These are phyloP conservation scores for Dillenia turbinata DNA, from an alignment of 164 flowering plant genomes.

Conservation along the genomic window DNA sequence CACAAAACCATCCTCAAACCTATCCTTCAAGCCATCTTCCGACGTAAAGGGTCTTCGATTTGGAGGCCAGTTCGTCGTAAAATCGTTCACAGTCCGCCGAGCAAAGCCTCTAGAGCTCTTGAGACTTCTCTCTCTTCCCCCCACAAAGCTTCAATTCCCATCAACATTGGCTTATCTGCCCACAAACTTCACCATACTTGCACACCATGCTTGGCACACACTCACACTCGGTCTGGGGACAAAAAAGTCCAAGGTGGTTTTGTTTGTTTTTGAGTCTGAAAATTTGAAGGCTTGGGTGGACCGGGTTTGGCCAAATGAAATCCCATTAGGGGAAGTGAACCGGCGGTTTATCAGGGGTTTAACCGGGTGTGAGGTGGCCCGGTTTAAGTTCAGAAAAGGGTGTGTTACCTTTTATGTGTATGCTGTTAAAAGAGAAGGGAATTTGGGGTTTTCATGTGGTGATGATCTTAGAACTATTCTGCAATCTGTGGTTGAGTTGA, in stretches of 20 bases:
- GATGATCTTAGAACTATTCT: constrained; percentile 66
- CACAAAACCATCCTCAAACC: constrained; percentile 39
- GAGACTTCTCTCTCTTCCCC: constrained; percentile 54
- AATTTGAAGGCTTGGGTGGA: constrained; percentile 46
- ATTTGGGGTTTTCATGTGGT: constrained; percentile 48
- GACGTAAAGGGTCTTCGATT: constrained; percentile 81
- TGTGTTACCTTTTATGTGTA: constrained; percentile 86
- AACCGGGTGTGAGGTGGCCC: constrained; percentile 68
- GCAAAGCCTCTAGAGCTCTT: constrained; percentile 62
- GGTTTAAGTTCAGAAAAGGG: constrained; percentile 93
- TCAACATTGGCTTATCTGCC: constrained; percentile 76
- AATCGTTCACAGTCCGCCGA: constrained; percentile 81
- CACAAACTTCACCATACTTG: constrained; percentile 91
- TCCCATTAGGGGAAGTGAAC: constrained; percentile 88
- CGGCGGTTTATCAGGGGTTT: constrained; percentile 57
- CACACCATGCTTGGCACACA: constrained; percentile 98
- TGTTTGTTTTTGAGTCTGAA: constrained; percentile 79
- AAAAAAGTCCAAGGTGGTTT: constrained; percentile 78
- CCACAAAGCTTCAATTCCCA: constrained; percentile 32
- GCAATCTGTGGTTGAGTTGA: constrained; percentile 67
- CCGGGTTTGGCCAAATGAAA: constrained; percentile 73
- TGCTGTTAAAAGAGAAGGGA: constrained; percentile 56
- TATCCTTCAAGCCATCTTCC: constrained; percentile 58
- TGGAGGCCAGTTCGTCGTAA: constrained; percentile 83
- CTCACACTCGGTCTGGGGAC: constrained; percentile 94